Conservation (phyloP, 345 rosid genomes). For the Eutrema japonicum region DNA sequence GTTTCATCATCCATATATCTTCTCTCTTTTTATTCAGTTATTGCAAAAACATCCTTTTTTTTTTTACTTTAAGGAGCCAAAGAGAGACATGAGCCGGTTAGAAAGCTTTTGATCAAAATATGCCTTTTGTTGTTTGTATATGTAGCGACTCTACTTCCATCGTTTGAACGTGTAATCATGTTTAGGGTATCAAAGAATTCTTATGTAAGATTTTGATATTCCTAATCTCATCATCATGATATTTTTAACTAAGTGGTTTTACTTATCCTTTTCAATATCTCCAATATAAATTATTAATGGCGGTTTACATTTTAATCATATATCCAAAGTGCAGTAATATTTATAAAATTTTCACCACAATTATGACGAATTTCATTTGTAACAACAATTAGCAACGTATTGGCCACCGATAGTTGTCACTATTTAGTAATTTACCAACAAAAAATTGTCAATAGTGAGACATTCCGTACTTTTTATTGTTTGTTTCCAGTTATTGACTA, state of each 20-base stretch:
- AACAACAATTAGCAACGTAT: too few species aligned
- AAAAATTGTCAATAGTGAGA: too few species aligned
- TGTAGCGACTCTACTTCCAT: conserved; percentile 19
- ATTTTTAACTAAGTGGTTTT: conserved; percentile 2
- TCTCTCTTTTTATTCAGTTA: not conserved
- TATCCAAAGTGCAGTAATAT: too few species aligned
- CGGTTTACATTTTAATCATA: too few species aligned
- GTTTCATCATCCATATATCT: conserved; percentile 2
- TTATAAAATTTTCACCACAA: too few species aligned
- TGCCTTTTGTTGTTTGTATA: conserved; percentile 12
- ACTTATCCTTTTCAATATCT: too few species aligned
- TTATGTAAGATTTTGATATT: conserved; percentile 9
- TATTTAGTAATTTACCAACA: too few species aligned
- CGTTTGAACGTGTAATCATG: conserved; percentile 13
- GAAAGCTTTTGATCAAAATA: conserved; percentile 22
- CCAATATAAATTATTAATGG: too few species aligned
- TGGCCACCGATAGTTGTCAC: too few species aligned
- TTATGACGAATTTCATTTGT: too few species aligned
- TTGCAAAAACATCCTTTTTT: not conserved
- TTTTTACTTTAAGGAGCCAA: not conserved
- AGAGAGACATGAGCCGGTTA: conserved; percentile 23
- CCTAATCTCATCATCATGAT: conserved; percentile 1
- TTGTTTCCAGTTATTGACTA: too few species aligned
- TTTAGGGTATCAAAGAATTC: not conserved
- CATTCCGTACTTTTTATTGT: too few species aligned